phyloP scores from a whole-genome alignment of 2,329 filamentous ascomycete species.

The Ascochyta koolunga region DNA sequence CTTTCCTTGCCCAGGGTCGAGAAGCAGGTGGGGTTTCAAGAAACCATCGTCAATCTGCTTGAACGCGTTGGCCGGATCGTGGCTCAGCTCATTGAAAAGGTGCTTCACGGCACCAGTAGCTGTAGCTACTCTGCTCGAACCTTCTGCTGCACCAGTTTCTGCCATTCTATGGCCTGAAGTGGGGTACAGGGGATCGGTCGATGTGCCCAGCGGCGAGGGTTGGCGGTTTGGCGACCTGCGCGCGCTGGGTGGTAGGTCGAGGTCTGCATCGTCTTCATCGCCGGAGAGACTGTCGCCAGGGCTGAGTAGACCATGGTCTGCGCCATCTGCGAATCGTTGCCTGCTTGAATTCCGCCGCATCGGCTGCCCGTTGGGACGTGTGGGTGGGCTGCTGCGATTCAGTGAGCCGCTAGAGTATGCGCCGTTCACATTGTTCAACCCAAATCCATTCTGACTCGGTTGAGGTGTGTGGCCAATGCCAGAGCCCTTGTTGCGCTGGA shows the following conservation, averaged over 20 bases:
- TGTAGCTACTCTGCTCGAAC: constrained; percentile 58
- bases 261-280: constrained; percentile 60
- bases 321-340: constrained; percentile 54
- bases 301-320: constrained; percentile 62
- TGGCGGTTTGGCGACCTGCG: constrained; percentile 52
- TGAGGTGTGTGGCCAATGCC: constrained; percentile 80
- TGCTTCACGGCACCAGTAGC: constrained; percentile 79
- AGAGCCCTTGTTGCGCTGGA: constrained; percentile 78
- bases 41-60: constrained; percentile 93
- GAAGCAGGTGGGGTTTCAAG: constrained; percentile 86
- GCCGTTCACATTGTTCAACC: constrained; percentile 56
- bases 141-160: constrained; percentile 21
- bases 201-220: constrained; percentile 36
- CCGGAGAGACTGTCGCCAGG: constrained; percentile 56
- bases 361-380: constrained; percentile 50
- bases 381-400: constrained; percentile 57
- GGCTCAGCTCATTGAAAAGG: constrained; percentile 75
- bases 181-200: constrained; percentile 44
- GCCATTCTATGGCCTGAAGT: constrained; percentile 44
- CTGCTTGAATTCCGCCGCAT: constrained; percentile 61
- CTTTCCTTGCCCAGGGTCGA: constrained; percentile 65
- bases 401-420: constrained; percentile 64
- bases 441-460: constrained; percentile 59
- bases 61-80: constrained; percentile 90
- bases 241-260: constrained; percentile 66